These are phyloP conservation scores for Phialophora verrucosa DNA, from an alignment of 2,329 filamentous ascomycete genomes.

Conservation along the genomic window DNA sequence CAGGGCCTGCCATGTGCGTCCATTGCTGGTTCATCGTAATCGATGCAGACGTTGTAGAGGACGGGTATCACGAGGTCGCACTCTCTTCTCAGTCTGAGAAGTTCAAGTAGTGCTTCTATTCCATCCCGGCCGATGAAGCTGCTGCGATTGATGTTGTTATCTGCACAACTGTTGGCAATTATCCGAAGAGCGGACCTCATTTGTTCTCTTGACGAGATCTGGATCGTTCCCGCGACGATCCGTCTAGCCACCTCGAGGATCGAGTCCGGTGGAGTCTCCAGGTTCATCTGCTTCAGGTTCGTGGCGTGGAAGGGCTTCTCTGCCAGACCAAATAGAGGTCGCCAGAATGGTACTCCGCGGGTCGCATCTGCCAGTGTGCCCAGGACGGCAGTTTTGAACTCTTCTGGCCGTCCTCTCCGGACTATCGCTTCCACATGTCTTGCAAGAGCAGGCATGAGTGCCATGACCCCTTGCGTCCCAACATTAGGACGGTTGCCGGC, in stretches of 20 bases:
- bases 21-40: conserved; percentile 35
- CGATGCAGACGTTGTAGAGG: conserved; percentile 38
- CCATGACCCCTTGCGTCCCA: neutral
- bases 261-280: conserved; percentile 26
- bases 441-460: conserved; percentile 18
- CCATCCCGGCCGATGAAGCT: conserved; percentile 33
- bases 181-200: conserved; percentile 32
- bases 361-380: conserved; percentile 28
- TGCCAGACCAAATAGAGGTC: conserved; percentile 30
- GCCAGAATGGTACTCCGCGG: conserved; percentile 33
- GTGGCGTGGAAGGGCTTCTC: conserved; percentile 2
- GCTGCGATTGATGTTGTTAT: conserved; percentile 38
- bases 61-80: conserved; percentile 36
- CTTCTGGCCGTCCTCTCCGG: neutral
- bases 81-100: conserved; percentile 20
- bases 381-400: conserved; percentile 14
- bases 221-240: conserved; percentile 16
- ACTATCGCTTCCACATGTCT: conserved; percentile 12
- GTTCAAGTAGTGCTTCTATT: conserved; percentile 28
- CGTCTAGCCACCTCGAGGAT: conserved; percentile 35
- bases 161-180: conserved; percentile 40
- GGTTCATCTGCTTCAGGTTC: conserved; percentile 7
- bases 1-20: conserved; percentile 23
- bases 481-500: neutral
- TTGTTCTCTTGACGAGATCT: conserved; percentile 14